Base-by-base conservation (phyloP, 2,329 filamentous ascomycete genomes). In the Fusarium algeriense region DNA sequence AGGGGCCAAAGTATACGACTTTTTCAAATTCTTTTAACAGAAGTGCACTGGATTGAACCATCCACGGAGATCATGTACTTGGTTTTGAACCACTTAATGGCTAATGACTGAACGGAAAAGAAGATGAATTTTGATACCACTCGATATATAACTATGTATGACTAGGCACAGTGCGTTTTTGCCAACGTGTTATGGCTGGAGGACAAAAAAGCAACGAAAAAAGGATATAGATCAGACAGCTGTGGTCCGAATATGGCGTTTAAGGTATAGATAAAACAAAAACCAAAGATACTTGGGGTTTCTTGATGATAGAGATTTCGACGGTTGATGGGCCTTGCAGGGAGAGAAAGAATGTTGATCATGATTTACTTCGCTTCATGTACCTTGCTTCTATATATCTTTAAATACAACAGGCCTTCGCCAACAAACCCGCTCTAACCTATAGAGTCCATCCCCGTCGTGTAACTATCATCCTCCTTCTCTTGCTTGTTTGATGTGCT, bases 61-160 rank as follows among this genome's bases (percentile, higher is more conserved):
- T 28, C 20, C 26, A 30, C 30, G 38, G 28, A 17, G 35, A 20
- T 46, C 28, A 58, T 34, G 34, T 55, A 41, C 38, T 57, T 60
- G 57, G 60, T 54, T 66, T 64, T 48, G 34, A 41, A 68, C 50
- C 67, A 56, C 54, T 64, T 76, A 74, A 79, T 75, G 76, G 73
- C 62, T 78, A 75, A 79, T 76, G 78, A 78, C 56, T 74, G 66
- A 67, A 79, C 60, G 75, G 69, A 68, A 70, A 73, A 65, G 70
- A 57, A 72, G 66, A 70, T 58, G 67, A 57, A 62, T 62, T 64
- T 73, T 73, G 75, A 79, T 78, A 78, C 76, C 76, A 74, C 62
- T 71, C 60, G 55, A 76, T 48, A 65, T 52, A 76, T 63, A 63
- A 32, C 37, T 49, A 71, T 75, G 71, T 67, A 76, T 62, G 64